These are phyloP conservation scores for Xerocomus nothofagi DNA, from an alignment of 1,284 basidiomycete genomes.

Conservation along the genomic window DNA sequence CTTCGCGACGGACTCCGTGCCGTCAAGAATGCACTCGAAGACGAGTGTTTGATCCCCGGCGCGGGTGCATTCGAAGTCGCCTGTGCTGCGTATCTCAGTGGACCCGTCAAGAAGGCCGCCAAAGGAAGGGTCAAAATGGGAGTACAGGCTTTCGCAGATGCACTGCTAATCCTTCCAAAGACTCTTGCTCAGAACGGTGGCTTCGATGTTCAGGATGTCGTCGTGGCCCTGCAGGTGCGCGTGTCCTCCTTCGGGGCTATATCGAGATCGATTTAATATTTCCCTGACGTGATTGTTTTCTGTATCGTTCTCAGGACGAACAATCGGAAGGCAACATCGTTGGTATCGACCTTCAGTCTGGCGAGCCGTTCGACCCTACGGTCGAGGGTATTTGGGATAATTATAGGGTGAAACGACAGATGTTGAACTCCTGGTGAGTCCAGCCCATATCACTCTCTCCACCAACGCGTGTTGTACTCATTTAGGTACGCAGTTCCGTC, in stretches of 20 bases:
- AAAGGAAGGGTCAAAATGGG: conserved; percentile 99
- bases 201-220: conserved; percentile 95
- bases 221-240: conserved; percentile 84
- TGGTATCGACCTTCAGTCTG: conserved; percentile 90
- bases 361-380: conserved; percentile 95
- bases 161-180: conserved; percentile 93
- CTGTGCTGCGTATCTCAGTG: conserved; percentile 82
- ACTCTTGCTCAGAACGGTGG: conserved; percentile 96
- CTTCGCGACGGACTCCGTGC: conserved; percentile 94
- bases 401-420: conserved; percentile 97
- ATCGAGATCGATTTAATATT: conserved; percentile 13
- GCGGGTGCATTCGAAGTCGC: conserved; percentile 98
- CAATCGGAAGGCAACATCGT: conserved; percentile 88
- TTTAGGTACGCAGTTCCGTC: conserved; percentile 69
- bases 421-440: conserved; percentile 92
- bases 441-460: conserved; percentile 7
- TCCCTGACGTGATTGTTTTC: conserved; percentile 7
- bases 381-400: conserved; percentile 99
- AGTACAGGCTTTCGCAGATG: conserved; percentile 96
- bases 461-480: conserved; percentile 23
- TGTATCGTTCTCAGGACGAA: conserved; percentile 66
- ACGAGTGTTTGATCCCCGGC: conserved; percentile 86
- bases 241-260: conserved; percentile 7
- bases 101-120: conserved; percentile 80
- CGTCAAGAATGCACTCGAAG: conserved; percentile 97